Conservation (phyloP, 371 early-diverging fungal genomes). For the Haplosporangium sp. region DNA sequence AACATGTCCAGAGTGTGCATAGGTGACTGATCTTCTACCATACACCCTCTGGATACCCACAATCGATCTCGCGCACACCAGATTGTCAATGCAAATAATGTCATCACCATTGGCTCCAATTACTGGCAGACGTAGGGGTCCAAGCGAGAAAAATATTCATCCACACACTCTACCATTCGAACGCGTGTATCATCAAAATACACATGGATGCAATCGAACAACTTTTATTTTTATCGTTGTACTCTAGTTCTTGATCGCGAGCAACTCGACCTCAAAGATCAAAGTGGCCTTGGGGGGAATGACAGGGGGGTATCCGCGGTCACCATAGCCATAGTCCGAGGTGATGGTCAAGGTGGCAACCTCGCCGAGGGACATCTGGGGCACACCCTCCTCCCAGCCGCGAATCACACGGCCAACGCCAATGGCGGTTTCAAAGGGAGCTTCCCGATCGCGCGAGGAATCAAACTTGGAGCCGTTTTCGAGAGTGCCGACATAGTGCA, state of each 20-base stretch:
- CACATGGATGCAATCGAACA: not conserved
- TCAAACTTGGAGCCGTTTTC: constrained; percentile 86
- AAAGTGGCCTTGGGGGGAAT: constrained; percentile 89
- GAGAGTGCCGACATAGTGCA: constrained; percentile 71
- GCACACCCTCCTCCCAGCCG: constrained; percentile 86
- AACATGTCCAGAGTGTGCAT: too few species aligned
- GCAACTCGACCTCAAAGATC: constrained; percentile 85
- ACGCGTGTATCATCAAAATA: too few species aligned
- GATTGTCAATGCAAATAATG: too few species aligned
- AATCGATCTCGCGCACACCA: too few species aligned
- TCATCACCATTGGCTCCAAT: too few species aligned
- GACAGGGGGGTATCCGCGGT: constrained; percentile 71
- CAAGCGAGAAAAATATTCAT: too few species aligned
- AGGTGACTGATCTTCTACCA: too few species aligned
- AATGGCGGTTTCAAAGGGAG: constrained; percentile 83
- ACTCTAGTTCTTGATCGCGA: constrained; percentile 75
- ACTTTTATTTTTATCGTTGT: constrained; percentile 16
- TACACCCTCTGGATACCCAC: too few species aligned
- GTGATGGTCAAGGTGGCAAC: constrained; percentile 75
- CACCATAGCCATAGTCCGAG: constrained; percentile 82
- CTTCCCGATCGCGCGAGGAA: constrained; percentile 83
- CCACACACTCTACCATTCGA: too few species aligned
- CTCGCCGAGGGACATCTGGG: constrained; percentile 86
- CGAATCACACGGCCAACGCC: constrained; percentile 93
- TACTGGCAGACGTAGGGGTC: too few species aligned